Base-by-base conservation (phyloP, 495 filamentous ascomycete species). In the Gamarada debralockiae region DNA sequence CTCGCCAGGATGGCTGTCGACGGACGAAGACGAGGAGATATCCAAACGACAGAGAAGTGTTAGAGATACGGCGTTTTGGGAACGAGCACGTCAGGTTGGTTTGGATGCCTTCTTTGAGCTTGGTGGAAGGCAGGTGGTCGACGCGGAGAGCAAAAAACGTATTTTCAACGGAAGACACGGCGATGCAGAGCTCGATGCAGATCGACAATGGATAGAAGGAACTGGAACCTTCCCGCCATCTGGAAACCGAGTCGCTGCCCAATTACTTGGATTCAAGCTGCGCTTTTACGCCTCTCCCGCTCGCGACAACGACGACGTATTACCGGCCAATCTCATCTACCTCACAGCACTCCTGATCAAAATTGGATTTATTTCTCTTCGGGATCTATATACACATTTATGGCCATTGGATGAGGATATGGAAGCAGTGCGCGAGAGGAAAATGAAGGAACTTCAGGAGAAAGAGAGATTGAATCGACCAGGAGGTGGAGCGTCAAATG, bases 261-360 rank as follows among this genome's bases (percentile, higher is more conserved):
- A 97, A 64, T 77, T 99, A 23, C 82, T 99, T 22, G 95, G 95
- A 7, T 97, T 99, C 77, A 99, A 99, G 66, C 80, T 99, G 41
- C 87, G 90, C 24, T 97, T 96, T 70, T 99, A 99, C 63, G 76
- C 81, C 24, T 87, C 86, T 6, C 73, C 80, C 7, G 89, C 87
- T 27, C 80, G 89, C 29, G 74, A 80, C 37, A 70, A 78, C 13
- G 64, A 68, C 3, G 91, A 95, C 57, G 70, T 77, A 10, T 72
- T 97, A 4, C 92, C 95, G 0, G 84, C 91, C 39, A 97, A 97
- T 60, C 77, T 99, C 12, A 87, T 97, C 41, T 92, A 90, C 54
- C 81, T 97, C 6, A 83, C 90, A 1, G 90, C 95, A 0, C 73
- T 97, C 22, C 79, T 99, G 34, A 96, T 99, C 69, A 97, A 97